Evolutionary conservation across 2,329 filamentous ascomycete genomes (phyloP).

Genomic region (Hypoxylon sp.): DNA sequence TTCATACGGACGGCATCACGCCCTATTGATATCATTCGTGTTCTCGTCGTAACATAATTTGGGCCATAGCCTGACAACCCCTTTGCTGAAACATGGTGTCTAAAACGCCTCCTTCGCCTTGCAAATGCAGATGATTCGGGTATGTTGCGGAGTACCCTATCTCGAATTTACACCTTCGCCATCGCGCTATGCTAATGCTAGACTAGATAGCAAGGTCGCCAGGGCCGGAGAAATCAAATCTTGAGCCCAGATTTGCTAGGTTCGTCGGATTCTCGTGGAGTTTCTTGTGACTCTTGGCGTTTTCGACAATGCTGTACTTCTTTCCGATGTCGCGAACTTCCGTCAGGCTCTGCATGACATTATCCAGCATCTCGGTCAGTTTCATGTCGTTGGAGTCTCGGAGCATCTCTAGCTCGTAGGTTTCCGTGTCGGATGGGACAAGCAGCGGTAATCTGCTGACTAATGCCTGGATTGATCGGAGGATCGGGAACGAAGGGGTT

Average conservation of each 20-base stretch:
- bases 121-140: slow-evolving; percentile 42
- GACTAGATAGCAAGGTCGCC: slow-evolving; percentile 43
- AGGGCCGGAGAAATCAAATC: slow-evolving; percentile 36
- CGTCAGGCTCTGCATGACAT: slow-evolving; percentile 76
- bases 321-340: slow-evolving; percentile 77
- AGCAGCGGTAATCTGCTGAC: slow-evolving; percentile 84
- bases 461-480: slow-evolving; percentile 88
- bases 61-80: slow-evolving; percentile 23
- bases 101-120: slow-evolving; percentile 47
- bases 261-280: slow-evolving; percentile 23
- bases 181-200: too few species aligned
- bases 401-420: slow-evolving; percentile 75
- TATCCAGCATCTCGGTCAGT: slow-evolving; percentile 78
- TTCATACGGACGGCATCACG: too few species aligned
- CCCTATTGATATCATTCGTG: slow-evolving; percentile 17
- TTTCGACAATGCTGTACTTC: slow-evolving; percentile 72
- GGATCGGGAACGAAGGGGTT: slow-evolving; percentile 72
- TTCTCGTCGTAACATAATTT: slow-evolving; percentile 19
- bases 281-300: slow-evolving; percentile 44
- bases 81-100: slow-evolving; percentile 12
- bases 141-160: slow-evolving; percentile 10
- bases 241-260: slow-evolving; percentile 19
- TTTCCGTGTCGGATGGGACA: slow-evolving; percentile 71
- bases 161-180: slow-evolving; percentile 1
- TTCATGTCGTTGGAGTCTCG: slow-evolving; percentile 86